Evolutionary conservation across 2,329 filamentous ascomycete species (phyloP).

Genomic region (Cyanodermella asteris): DNA sequence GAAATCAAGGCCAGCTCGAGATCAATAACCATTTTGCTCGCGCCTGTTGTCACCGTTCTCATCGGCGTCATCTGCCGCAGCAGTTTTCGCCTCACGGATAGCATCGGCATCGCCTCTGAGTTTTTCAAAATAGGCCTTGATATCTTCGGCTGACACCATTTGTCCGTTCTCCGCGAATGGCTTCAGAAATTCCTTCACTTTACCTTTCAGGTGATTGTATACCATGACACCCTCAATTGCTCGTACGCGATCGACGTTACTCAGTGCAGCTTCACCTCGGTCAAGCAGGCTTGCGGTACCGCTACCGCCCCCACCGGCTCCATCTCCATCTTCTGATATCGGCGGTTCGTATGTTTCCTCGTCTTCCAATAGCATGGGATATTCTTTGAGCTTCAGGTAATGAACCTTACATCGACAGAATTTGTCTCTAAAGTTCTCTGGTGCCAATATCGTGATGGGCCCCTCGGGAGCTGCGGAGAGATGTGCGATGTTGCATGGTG

Average conservation of each 20-base stretch:
- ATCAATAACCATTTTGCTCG: constrained; percentile 23
- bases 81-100: constrained; percentile 39
- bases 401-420: constrained; percentile 70
- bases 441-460: constrained; percentile 63
- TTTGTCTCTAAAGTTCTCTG: constrained; percentile 53
- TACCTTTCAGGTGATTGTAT: constrained; percentile 89
- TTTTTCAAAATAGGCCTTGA: constrained; percentile 91
- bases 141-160: constrained; percentile 80
- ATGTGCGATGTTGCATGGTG: constrained; percentile 4
- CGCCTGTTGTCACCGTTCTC: constrained; percentile 15
- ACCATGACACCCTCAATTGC: constrained; percentile 97
- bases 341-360: constrained; percentile 90
- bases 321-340: constrained; percentile 43
- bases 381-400: constrained; percentile 46
- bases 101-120: constrained; percentile 67
- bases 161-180: constrained; percentile 82
- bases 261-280: constrained; percentile 76
- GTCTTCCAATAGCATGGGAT: constrained; percentile 74
- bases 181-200: constrained; percentile 83
- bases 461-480: constrained; percentile 30
- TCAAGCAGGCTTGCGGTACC: constrained; percentile 72
- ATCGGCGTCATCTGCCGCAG: constrained; percentile 13
- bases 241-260: constrained; percentile 73
- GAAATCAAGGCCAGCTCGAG: too few species aligned
- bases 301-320: constrained; percentile 25